Percentiles rank a stretch among this genome's conserved stretches.
These are phyloP conservation scores for Saccharomycopsis schoenii DNA, from an alignment of 805 yeast genomes.

Conservation along the genomic window DNA sequence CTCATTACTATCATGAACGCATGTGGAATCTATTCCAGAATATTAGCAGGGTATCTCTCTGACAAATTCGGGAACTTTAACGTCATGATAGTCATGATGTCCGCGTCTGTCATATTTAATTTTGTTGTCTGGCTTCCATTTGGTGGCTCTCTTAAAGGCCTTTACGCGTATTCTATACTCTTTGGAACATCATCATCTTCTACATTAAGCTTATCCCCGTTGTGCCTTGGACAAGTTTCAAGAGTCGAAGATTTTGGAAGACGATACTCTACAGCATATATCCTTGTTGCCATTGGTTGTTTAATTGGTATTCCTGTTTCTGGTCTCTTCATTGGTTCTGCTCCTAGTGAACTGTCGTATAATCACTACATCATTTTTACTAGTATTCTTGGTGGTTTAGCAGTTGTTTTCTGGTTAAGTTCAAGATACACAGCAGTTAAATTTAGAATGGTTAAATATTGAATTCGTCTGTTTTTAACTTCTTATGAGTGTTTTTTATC, in stretches of 20 bases:
- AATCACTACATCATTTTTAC: slow-evolving; percentile 30
- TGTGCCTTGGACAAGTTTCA: slow-evolving; percentile 50
- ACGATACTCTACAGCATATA: slow-evolving; percentile 48
- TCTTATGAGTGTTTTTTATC: neutral
- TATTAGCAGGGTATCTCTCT: slow-evolving; percentile 26
- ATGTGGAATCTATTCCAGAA: slow-evolving; percentile 27
- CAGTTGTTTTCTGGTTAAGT: slow-evolving; percentile 31
- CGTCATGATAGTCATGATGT: slow-evolving; percentile 31
- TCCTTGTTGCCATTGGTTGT: slow-evolving; percentile 42
- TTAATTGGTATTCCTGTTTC: slow-evolving; percentile 41
- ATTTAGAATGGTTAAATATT: slow-evolving; percentile 2
- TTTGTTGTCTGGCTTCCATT: slow-evolving; percentile 35
- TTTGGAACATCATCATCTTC: slow-evolving; percentile 52
- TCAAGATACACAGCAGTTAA: slow-evolving; percentile 36
- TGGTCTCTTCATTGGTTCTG: slow-evolving; percentile 34
- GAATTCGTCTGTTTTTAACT: neutral
- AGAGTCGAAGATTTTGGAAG: slow-evolving; percentile 45
- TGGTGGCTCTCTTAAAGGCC: slow-evolving; percentile 28
- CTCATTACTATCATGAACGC: slow-evolving; percentile 33
- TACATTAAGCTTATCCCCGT: slow-evolving; percentile 47
- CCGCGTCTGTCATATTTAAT: slow-evolving; percentile 28
- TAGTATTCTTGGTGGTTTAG: slow-evolving; percentile 29
- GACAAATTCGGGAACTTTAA: slow-evolving; percentile 39
- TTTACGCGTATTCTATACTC: slow-evolving; percentile 36
- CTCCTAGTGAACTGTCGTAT: slow-evolving; percentile 26